Base-by-base conservation (phyloP, 1,139 yeast genomes). In the Candida labiduridarum region DNA sequence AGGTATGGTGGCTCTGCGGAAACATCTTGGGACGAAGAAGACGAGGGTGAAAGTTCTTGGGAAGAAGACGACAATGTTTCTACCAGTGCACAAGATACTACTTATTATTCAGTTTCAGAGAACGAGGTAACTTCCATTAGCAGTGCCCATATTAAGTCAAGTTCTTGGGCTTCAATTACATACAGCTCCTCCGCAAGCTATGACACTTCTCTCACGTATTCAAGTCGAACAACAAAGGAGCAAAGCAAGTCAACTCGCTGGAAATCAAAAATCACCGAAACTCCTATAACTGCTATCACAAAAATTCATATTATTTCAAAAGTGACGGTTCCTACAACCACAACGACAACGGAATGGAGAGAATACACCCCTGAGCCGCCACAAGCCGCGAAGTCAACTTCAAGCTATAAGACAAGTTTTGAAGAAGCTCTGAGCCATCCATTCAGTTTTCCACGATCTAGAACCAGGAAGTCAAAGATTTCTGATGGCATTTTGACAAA, bases 301-400 rank as follows among this genome's bases (percentile, higher is more conserved):
- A 38, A 22, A 14, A 38, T 38, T n/a, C 41, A 25, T n/a, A 35
- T 35, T 5, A 38, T 38, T 19, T 38, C 41, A 6, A 14, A 38
- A n/a, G 31, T 38, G 2, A 38, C 30, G 12, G 30, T 36, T n/a
- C 36, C 36, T 4, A 30, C 33, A 16, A 36, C 44, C 14, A 35
- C 44, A 35, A 43, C 52, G 16, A 46, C 47, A 30, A 29, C 29
- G 2, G 25, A 25, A 35, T 43, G 40, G 30, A 22, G 22, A 11
- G 30, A 38, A 38, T 11, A 12, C 16, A 38, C 30, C 12, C 41
- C 31, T 16, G 30, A 38, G 6, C 11, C 16, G 12, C 31, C 41
- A 12, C 22, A 27, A 3, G 41, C 41, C 12, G 30, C 14, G 6
- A 38, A 38, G 22, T 38, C 41, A 11, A 22, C 25, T 11, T n/a